Evolutionary conservation across 495 filamentous ascomycete species (phyloP).

Genomic region (Xylaria palmicola): DNA sequence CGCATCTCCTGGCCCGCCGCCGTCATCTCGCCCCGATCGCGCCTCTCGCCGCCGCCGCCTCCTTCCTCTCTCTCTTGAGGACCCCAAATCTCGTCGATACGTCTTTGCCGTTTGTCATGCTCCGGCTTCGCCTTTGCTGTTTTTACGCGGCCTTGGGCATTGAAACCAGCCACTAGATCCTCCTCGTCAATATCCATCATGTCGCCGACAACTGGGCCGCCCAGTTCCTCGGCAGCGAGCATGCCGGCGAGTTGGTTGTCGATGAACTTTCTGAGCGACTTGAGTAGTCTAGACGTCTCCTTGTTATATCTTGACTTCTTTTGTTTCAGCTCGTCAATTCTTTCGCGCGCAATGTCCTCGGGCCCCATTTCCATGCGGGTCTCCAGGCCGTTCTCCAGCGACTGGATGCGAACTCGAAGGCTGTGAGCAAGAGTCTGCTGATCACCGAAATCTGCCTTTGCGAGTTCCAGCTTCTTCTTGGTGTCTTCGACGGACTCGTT

Average conservation of each 20-base stretch:
- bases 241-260: slow-evolving; percentile 70
- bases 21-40: slow-evolving; percentile 54
- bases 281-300: slow-evolving; percentile 57
- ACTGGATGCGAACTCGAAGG: slow-evolving; percentile 46
- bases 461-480: slow-evolving; percentile 54
- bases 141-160: slow-evolving; percentile 66
- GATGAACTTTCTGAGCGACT: slow-evolving; percentile 69
- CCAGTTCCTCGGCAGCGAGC: slow-evolving; percentile 83
- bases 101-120: slow-evolving; percentile 57
- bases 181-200: slow-evolving; percentile 57
- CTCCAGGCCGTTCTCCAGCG: slow-evolving; percentile 52
- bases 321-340: slow-evolving; percentile 55
- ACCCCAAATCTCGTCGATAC: slow-evolving; percentile 75
- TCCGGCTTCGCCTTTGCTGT: slow-evolving; percentile 50
- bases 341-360: slow-evolving; percentile 58
- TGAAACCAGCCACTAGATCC: slow-evolving; percentile 68
- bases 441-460: slow-evolving; percentile 62
- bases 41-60: slow-evolving; percentile 22
- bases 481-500: slow-evolving; percentile 52
- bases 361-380: slow-evolving; percentile 56
- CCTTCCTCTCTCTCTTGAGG: slow-evolving; percentile 19
- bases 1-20: slow-evolving; percentile 67
- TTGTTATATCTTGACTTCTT: slow-evolving; percentile 56
- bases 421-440: slow-evolving; percentile 59
- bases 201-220: slow-evolving; percentile 81